Conservation (phyloP, 2,329 filamentous ascomycete species). For the Phialophora expanda region DNA sequence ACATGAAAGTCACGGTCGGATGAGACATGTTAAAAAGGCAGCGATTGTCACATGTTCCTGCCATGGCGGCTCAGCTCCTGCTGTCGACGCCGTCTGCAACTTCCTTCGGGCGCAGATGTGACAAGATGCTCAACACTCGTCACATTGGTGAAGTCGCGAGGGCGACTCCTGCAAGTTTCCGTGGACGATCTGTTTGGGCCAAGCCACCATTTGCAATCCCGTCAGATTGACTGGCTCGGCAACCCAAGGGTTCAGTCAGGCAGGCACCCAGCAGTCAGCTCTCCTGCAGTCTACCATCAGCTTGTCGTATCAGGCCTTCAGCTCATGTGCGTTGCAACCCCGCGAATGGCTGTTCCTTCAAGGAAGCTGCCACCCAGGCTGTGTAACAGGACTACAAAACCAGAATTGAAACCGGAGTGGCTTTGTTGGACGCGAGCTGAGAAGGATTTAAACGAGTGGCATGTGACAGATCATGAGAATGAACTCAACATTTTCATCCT, state of each 20-base stretch:
- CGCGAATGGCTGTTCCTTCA: not conserved
- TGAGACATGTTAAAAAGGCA: not conserved
- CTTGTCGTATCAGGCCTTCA: slow-evolving; percentile 6
- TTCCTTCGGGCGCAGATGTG: not conserved
- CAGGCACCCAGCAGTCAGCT: not conserved
- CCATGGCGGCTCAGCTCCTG: slow-evolving; percentile 5
- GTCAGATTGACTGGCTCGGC: not conserved
- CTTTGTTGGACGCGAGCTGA: not conserved
- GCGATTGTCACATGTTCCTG: not conserved
- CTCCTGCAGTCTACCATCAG: not conserved
- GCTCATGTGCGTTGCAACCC: slow-evolving; percentile 1
- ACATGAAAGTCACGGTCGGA: not conserved
- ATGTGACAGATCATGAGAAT: not conserved
- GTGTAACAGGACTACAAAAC: not conserved
- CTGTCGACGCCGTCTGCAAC: not conserved
- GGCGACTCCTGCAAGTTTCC: not conserved
- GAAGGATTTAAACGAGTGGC: slow-evolving; percentile 4
- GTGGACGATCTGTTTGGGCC: not conserved
- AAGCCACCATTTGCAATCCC: slow-evolving; percentile 4
- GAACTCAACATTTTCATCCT: not conserved
- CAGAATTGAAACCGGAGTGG: not conserved
- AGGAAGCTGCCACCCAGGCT: not conserved
- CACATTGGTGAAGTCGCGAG: not conserved
- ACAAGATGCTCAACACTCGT: slow-evolving; percentile 1
- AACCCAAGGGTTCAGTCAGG: not conserved